Evolutionary conservation across 352 stramenopile genomes (phyloP), one percentile per base, ranked within the genome.

Genomic region (Pythium brassicae): DNA sequence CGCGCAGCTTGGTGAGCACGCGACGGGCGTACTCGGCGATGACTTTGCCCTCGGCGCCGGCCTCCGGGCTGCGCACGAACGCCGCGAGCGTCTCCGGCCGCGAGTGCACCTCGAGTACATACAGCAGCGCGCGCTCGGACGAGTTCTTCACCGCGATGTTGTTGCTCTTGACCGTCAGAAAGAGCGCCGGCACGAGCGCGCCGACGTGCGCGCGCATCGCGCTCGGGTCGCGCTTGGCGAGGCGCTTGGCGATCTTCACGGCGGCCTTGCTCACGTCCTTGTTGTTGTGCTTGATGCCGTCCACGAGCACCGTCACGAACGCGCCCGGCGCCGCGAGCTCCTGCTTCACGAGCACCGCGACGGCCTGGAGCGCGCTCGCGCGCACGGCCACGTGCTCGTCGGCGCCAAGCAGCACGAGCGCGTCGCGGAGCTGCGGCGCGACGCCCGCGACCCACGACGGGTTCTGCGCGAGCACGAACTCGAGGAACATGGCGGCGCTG

Each of bases 101-200:
- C 42, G 83, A 74, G 48, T 92, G 79, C 46, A 95, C 80, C 50
- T 96, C 83, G 20, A 96, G 73, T 66, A 96, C 46, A 53, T 96
- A 94, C 23, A 96, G 62, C 61, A 96, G 65, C 49, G 86, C 79
- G 32, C 87, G 80, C 58, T 96, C 87, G 37, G 86, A 86, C 14
- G 79, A 78, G 50, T 95, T 62, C 73, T 96, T 96, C 50, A 94
- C 85, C 0, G 81, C 78, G 53, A 96, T 78, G 64, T 96, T 94
- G 63, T 86, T 86, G 71, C 86, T 88, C 75, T 94, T 94, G 68
- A 96, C 91, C 39, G 87, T 71, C 63, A 78, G 66, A 57, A 96
- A 94, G 32, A 87, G 81, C 52, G 78, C 65, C 22, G 83, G 80
- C 57, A 96, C 86, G 42, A 96, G 75, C 46, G 65, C 63, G 12